These are phyloP conservation scores for Linnemannia schmuckeri DNA, from an alignment of 192 early-diverging fungal genomes.

Conservation along the genomic window DNA sequence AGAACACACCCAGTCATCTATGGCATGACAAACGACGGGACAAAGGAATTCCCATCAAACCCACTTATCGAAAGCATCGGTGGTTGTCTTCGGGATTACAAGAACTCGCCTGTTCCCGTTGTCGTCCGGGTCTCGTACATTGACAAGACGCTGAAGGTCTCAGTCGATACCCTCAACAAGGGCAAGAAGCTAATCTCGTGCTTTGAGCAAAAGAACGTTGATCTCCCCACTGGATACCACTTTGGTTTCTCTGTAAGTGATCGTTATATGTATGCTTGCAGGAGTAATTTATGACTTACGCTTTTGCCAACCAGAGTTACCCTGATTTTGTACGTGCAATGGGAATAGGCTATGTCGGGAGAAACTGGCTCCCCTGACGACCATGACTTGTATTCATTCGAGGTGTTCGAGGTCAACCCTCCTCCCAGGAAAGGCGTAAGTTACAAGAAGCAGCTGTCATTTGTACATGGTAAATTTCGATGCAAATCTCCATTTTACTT, in stretches of 20 bases:
- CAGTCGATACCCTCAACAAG: conserved; percentile 66
- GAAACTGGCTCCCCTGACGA: conserved; percentile 69
- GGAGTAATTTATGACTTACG: too few relatives aligned
- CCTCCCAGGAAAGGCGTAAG: conserved; percentile 31
- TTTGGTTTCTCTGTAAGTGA: conserved; percentile 76
- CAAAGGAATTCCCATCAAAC: conserved; percentile 45
- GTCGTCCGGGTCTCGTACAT: conserved; percentile 73
- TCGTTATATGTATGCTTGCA: background rate
- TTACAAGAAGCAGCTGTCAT: background rate
- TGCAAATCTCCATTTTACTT: background rate
- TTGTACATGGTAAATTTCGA: background rate
- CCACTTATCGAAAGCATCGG: conserved; percentile 38
- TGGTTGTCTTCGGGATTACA: conserved; percentile 76
- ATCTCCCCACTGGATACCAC: conserved; percentile 78
- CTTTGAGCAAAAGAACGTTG: conserved; percentile 63
- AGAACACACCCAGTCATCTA: conserved; percentile 67
- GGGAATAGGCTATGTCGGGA: conserved; percentile 43
- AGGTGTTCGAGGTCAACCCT: conserved; percentile 81
- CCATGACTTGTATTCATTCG: conserved; percentile 81
- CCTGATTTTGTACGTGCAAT: background rate
- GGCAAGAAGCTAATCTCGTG: conserved; percentile 70
- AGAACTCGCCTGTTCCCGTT: conserved; percentile 69
- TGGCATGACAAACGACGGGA: conserved; percentile 76
- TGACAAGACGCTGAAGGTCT: conserved; percentile 65
- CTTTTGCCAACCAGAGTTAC: background rate